A percentile compares a stretch with the other conserved stretches of the same genome.
phyloP scores from a whole-genome alignment of 2,329 filamentous ascomycete species.

The Drechslerella dactyloides region DNA sequence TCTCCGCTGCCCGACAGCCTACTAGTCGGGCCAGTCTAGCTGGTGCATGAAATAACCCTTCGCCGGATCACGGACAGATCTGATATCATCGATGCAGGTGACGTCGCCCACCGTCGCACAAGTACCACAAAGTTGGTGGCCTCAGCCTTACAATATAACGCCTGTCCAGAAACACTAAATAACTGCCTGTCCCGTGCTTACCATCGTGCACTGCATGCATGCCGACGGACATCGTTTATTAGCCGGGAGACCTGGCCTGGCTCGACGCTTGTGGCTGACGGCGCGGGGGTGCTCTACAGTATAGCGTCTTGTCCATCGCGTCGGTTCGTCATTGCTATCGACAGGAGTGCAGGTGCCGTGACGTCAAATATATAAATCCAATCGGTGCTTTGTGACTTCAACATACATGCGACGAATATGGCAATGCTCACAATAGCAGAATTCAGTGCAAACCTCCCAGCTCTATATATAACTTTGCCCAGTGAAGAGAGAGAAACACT shows the following conservation, averaged over 20 bases:
- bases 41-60: too few relatives aligned
- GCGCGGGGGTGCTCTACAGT: too few relatives aligned
- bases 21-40: too few relatives aligned
- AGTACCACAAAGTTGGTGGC: not conserved
- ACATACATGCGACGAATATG: not conserved
- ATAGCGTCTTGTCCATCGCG: not conserved
- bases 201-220: too few relatives aligned
- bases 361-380: too few relatives aligned
- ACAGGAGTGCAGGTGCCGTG: not conserved
- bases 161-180: too few relatives aligned
- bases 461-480: slow-evolving; percentile 13
- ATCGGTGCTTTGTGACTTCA: too few relatives aligned
- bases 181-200: too few relatives aligned
- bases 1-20: too few relatives aligned
- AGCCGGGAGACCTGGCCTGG: too few relatives aligned
- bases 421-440: slow-evolving; percentile 9
- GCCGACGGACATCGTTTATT: too few relatives aligned
- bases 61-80: not conserved
- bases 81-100: not conserved
- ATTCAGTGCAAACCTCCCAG: slow-evolving; percentile 29
- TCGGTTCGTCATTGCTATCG: not conserved
- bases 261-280: too few relatives aligned
- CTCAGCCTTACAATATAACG: slow-evolving; percentile 6
- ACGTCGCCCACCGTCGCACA: not conserved
- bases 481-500: not conserved